A percentile compares a stretch with the other conserved stretches of the same genome.
phyloP scores from a whole-genome alignment of 2,329 filamentous ascomycete species.

The Epichloe baconii region DNA sequence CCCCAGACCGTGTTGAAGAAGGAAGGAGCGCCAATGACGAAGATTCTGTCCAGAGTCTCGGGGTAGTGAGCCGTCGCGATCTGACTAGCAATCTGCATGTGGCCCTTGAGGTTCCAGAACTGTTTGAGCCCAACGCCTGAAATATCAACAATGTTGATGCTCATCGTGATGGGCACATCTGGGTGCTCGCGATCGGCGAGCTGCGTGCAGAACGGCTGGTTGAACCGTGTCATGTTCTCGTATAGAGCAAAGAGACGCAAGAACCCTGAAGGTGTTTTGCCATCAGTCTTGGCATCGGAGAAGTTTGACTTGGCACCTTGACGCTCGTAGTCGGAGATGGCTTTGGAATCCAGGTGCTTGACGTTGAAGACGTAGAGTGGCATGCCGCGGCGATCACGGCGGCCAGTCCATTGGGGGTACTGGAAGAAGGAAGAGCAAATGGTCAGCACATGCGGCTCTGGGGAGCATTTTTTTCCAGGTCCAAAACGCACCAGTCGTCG shows the following conservation, averaged over 20 bases:
- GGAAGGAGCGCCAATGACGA: conserved; percentile 73
- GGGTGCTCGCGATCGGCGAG: conserved; percentile 58
- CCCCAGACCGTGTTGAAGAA: conserved; percentile 93
- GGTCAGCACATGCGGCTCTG: neutral
- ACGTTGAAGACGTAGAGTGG: conserved; percentile 89
- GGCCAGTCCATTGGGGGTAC: conserved; percentile 93
- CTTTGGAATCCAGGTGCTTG: conserved; percentile 68
- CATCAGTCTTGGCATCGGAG: conserved; percentile 49
- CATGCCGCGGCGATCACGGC: conserved; percentile 79
- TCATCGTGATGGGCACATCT: conserved; percentile 78
- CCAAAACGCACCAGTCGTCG: conserved; percentile 50
- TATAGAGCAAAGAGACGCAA: conserved; percentile 84
- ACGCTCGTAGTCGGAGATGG: conserved; percentile 67
- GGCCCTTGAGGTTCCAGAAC: conserved; percentile 87
- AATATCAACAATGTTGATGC: conserved; percentile 92
- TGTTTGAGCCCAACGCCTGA: conserved; percentile 77
- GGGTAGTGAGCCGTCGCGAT: conserved; percentile 90
- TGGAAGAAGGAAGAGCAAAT: conserved; percentile 19
- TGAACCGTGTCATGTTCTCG: conserved; percentile 81
- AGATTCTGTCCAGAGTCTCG: conserved; percentile 60
- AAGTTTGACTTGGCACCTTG: conserved; percentile 40
- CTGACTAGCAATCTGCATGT: conserved; percentile 86
- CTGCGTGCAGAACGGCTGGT: conserved; percentile 71
- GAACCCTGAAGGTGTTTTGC: conserved; percentile 59
- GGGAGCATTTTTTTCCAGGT: neutral